Conservation (phyloP, 805 yeast genomes). For the Clavispora vitiphila region DNA sequence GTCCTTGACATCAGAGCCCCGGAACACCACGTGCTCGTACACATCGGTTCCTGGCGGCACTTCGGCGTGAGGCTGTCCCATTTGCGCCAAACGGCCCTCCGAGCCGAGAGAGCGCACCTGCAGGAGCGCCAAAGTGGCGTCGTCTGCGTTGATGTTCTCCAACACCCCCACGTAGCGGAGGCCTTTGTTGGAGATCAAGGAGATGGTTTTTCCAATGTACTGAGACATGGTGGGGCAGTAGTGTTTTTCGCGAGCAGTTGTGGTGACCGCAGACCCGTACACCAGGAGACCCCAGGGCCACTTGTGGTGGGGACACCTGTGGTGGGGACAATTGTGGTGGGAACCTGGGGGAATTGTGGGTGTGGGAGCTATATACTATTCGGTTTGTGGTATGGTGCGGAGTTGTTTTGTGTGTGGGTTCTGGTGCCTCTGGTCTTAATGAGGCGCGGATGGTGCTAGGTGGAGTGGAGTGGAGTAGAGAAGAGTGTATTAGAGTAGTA, state of each 20-base stretch:
- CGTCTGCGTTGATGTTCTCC: conserved; percentile 82
- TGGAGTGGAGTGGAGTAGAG: no score
- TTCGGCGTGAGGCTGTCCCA: conserved; percentile 61
- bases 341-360: no score
- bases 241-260: neutral
- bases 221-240: conserved; percentile 63
- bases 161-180: conserved; percentile 87
- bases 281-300: no score
- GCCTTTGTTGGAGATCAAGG: conserved; percentile 72
- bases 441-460: no score
- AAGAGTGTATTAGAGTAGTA: no score
- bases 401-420: no score
- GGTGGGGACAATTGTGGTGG: no score
- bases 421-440: no score
- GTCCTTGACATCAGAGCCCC: conserved; percentile 91
- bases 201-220: conserved; percentile 85
- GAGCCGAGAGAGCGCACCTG: conserved; percentile 85
- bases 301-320: no score
- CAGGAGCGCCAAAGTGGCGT: conserved; percentile 80
- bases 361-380: no score
- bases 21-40: conserved; percentile 74
- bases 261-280: conserved; percentile 1
- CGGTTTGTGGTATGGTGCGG: no score
- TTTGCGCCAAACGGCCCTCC: conserved; percentile 69
- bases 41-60: conserved; percentile 65